These are phyloP conservation scores for Baeospora myosura DNA, from an alignment of 1,284 basidiomycete species.

Conservation along the genomic window DNA sequence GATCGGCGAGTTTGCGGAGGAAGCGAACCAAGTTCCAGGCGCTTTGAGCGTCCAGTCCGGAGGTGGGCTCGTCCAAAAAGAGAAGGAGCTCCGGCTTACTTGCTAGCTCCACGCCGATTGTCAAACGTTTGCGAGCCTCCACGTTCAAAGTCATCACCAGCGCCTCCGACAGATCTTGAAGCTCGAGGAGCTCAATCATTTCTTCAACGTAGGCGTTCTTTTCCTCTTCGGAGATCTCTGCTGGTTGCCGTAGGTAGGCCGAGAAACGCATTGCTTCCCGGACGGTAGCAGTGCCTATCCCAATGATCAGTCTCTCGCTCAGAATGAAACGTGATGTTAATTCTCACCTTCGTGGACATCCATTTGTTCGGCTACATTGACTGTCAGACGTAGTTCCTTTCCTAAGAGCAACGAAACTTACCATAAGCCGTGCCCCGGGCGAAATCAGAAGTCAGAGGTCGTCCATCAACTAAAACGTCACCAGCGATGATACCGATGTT, in stretches of 20 bases:
- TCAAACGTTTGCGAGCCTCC: constrained; percentile 80
- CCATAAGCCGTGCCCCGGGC: constrained; percentile 74
- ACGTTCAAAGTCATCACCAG: constrained; percentile 58
- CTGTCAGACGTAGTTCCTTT: constrained; percentile 22
- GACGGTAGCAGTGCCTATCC: constrained; percentile 63
- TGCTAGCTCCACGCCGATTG: constrained; percentile 85
- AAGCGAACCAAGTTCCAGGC: constrained; percentile 49
- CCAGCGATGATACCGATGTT: constrained; percentile 82
- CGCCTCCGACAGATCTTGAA: constrained; percentile 58
- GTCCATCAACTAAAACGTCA: constrained; percentile 76
- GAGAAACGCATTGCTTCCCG: constrained; percentile 89
- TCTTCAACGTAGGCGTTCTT: constrained; percentile 80
- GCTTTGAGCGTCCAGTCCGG: constrained; percentile 57
- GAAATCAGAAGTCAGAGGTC: constrained; percentile 69
- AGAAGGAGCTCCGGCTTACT: constrained; percentile 78
- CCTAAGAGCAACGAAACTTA: constrained; percentile 21
- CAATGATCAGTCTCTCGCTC: neutral
- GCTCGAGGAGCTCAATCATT: constrained; percentile 64
- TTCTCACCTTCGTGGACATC: constrained; percentile 69
- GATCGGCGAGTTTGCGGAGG: constrained; percentile 76
- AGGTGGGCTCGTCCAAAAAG: constrained; percentile 59
- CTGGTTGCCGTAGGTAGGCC: constrained; percentile 84
- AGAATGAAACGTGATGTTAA: neutral
- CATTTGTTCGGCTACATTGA: constrained; percentile 72
- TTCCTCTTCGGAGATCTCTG: constrained; percentile 62